Base-by-base conservation (phyloP, 192 early-diverging fungal genomes). In the Glomus cerebriforme region DNA sequence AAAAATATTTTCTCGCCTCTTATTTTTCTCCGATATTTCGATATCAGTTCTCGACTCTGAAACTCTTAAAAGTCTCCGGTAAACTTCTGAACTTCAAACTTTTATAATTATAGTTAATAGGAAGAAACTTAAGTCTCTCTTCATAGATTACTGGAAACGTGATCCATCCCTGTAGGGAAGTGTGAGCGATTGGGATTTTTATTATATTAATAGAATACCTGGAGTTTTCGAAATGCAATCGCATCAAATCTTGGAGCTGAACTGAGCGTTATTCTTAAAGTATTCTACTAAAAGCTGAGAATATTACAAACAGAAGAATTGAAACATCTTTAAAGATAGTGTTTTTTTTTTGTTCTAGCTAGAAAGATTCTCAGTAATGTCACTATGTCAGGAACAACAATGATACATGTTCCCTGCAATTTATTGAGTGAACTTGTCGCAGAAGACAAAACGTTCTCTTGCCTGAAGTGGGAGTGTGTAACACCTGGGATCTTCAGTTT, bases 91-190 rank as follows among this genome's bases (percentile, higher is more conserved):
- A 59, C 54, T 63, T 39, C 59, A 27, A 13, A 39, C 22, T 63
- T 75, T 45, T 63, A 63, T 63, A 64, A 45, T 75, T 27, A 75
- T 12, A 0, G 22, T 19, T 47, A 75, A 24, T 9, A 60, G 58
- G 59, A 60, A 63, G 26, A 76, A 75, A 26, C 47, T 63, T 39
- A 76, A 37, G 2, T 76, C 37, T 39, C 74, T 39, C 39, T 76
- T 64, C 35, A 27, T 64, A 64, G 34, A 76, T 26, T 76, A 76
- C 26, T 76, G n/a, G 74, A 43, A 60, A 31, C 74, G 74, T 37
- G 34, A 45, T 22, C 19, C 74, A 39, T 0, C 0, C 2, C 0
- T 13, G 4, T 75, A 31, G 74, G 73, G 59, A 63, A 26, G 47
- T 34, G 3, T 64, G 39, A 60, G 59, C 26, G 60, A 45, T n/a